Evolutionary conservation across 352 stramenopile species (phyloP).

Genomic region (Phytopythium kandeliae): DNA sequence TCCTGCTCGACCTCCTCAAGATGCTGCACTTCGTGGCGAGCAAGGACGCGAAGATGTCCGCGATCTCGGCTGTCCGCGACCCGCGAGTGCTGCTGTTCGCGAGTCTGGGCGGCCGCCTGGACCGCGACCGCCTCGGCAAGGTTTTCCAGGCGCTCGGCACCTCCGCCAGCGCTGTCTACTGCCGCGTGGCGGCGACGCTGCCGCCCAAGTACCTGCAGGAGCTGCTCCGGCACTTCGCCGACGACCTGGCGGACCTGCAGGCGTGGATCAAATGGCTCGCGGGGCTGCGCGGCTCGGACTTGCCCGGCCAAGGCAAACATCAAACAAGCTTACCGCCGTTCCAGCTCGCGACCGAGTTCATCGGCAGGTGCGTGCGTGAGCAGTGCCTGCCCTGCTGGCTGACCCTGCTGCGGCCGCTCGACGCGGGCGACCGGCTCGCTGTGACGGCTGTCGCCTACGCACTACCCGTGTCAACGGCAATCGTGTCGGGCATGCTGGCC

Average conservation of each 20-base stretch:
- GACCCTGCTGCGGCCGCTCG: conserved; percentile 27
- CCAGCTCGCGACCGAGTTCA: conserved; percentile 19
- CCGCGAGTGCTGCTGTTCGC: conserved; percentile 26
- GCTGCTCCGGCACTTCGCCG: conserved; percentile 43
- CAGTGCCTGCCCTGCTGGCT: conserved; percentile 44
- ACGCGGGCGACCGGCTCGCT: conserved; percentile 16
- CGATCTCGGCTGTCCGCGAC: conserved; percentile 18
- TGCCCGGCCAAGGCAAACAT: background rate
- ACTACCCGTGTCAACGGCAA: conserved; percentile 13
- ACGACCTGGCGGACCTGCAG: conserved; percentile 33
- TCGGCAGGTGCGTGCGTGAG: conserved; percentile 36
- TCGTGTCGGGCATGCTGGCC: conserved; percentile 3
- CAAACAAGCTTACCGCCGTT: conserved; percentile 9
- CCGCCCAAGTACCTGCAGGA: conserved; percentile 47
- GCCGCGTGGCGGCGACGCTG: conserved; percentile 26
- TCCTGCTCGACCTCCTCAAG: conserved; percentile 50
- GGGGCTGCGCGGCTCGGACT: background rate
- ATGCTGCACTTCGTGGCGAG: conserved; percentile 27
- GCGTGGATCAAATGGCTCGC: conserved; percentile 50
- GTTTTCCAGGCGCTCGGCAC: conserved; percentile 47
- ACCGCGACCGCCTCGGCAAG: conserved; percentile 42
- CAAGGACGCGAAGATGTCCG: conserved; percentile 5
- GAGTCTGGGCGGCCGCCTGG: conserved; percentile 29
- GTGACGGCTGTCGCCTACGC: conserved; percentile 22
- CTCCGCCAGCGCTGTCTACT: conserved; percentile 27